Conservation (phyloP, 495 filamentous ascomycete genomes). For the Alectoria sarmentosa region DNA sequence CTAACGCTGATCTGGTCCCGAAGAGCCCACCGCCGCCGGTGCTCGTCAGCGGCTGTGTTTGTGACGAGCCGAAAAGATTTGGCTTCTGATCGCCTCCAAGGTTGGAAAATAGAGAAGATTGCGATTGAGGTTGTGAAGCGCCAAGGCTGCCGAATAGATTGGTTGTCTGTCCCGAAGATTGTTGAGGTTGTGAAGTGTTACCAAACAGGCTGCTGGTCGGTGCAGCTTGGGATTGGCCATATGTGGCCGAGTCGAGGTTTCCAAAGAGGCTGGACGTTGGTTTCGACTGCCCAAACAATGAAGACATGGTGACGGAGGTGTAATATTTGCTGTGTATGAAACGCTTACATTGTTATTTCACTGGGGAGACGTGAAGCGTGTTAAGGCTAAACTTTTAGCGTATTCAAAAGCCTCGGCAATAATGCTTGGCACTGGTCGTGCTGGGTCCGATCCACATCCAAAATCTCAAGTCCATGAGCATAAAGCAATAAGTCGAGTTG, state of each 20-base stretch:
- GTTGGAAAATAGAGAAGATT: slow-evolving; percentile 9
- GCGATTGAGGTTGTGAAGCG: slow-evolving; percentile 15
- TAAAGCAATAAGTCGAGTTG: no score
- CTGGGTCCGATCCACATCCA: no score
- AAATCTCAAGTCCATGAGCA: no score
- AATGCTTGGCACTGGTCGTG: no score
- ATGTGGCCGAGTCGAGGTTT: slow-evolving; percentile 9
- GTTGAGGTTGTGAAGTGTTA: slow-evolving; percentile 18
- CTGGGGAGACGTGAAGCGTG: slow-evolving; percentile 2
- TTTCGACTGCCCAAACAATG: slow-evolving; percentile 15
- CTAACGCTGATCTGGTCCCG: slow-evolving; percentile 2
- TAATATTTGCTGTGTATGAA: neutral
- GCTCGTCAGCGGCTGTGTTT: slow-evolving; percentile 14
- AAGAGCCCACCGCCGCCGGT: slow-evolving; percentile 17
- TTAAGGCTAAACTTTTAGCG: no score
- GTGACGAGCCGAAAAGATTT: slow-evolving; percentile 8
- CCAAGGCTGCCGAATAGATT: slow-evolving; percentile 22
- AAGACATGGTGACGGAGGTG: slow-evolving; percentile 14
- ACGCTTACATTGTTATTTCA: neutral
- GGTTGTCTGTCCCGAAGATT: slow-evolving; percentile 14
- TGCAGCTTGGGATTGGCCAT: slow-evolving; percentile 17
- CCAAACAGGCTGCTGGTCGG: slow-evolving; percentile 21
- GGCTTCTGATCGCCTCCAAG: slow-evolving; percentile 6
- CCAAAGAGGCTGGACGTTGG: slow-evolving; percentile 9
- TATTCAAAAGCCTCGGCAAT: no score